A percentile compares a stretch with the other conserved stretches of the same genome.
phyloP scores from a whole-genome alignment of 495 filamentous ascomycete species.

The Lasiosphaeria hispida region DNA sequence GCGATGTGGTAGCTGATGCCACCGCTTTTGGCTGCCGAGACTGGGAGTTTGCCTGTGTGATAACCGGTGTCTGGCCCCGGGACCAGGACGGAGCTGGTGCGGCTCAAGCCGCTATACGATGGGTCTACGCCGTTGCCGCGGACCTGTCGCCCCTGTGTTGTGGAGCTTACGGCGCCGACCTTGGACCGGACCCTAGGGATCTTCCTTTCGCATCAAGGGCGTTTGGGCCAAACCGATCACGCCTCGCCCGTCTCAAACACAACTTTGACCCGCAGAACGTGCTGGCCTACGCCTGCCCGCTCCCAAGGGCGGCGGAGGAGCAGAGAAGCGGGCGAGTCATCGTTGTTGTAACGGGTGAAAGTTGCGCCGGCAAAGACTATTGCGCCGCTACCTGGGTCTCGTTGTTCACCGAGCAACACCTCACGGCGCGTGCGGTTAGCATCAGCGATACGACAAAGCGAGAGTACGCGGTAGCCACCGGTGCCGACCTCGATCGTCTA shows the following conservation, averaged over 20 bases:
- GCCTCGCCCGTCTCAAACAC: slow-evolving; percentile 54
- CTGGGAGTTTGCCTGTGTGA: slow-evolving; percentile 63
- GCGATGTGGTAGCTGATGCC: slow-evolving; percentile 45
- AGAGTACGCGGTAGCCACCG: slow-evolving; percentile 55
- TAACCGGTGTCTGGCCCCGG: slow-evolving; percentile 62
- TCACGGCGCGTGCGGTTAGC: slow-evolving; percentile 50
- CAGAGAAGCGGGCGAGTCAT: slow-evolving; percentile 48
- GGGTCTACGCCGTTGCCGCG: slow-evolving; percentile 56
- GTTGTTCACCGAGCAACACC: slow-evolving; percentile 33
- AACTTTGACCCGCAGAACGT: slow-evolving; percentile 51
- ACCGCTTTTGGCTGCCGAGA: slow-evolving; percentile 63
- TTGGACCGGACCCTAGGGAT: slow-evolving; percentile 62
- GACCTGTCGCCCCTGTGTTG: slow-evolving; percentile 50
- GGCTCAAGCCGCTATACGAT: slow-evolving; percentile 43
- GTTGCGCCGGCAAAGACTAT: slow-evolving; percentile 60
- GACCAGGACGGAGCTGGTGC: slow-evolving; percentile 52
- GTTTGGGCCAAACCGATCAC: slow-evolving; percentile 54
- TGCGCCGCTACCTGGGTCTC: slow-evolving; percentile 56
- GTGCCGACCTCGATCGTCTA: slow-evolving; percentile 50
- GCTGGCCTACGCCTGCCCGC: slow-evolving; percentile 55
- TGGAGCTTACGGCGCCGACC: slow-evolving; percentile 60
- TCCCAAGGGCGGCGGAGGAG: slow-evolving; percentile 38
- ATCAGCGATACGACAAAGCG: slow-evolving; percentile 61
- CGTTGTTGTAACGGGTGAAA: slow-evolving; percentile 60
- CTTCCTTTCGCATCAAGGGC: slow-evolving; percentile 49